A percentile compares a stretch with the other conserved stretches of the same genome.
phyloP scores from a whole-genome alignment of 225 moss, liverwort and hornwort species.

The Thuidium tamariscinum region DNA sequence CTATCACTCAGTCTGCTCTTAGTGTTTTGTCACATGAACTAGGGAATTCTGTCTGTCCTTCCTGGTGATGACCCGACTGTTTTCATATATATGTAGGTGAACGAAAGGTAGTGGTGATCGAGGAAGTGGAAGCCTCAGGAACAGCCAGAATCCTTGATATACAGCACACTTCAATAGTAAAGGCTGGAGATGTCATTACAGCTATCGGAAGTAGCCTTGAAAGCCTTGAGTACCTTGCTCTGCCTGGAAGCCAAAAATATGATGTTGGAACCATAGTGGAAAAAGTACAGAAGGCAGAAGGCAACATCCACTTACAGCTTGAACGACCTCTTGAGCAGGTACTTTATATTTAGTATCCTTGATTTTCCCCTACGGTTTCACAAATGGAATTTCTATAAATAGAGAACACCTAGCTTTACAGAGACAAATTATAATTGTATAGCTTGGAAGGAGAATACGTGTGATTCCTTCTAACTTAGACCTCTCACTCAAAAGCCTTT shows the following conservation, averaged over 20 bases:
- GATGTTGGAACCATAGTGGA: slow-evolving; percentile 36
- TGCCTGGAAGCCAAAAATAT: slow-evolving; percentile 11
- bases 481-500: background rate
- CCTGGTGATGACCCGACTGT: background rate
- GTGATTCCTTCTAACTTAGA: background rate
- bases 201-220: slow-evolving; percentile 33
- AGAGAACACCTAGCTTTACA: background rate
- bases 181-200: slow-evolving; percentile 55
- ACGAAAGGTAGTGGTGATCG: slow-evolving; percentile 32
- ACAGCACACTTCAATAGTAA: slow-evolving; percentile 54
- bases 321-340: slow-evolving; percentile 59
- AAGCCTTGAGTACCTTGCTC: slow-evolving; percentile 48
- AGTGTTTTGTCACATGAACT: background rate
- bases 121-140: slow-evolving; percentile 60
- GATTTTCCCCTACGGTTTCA: background rate
- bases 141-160: slow-evolving; percentile 45
- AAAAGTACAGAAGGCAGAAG: slow-evolving; percentile 38
- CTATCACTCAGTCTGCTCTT: background rate
- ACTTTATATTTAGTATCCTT: background rate
- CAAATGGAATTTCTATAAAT: background rate
- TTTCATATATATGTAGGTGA: slow-evolving; percentile 34
- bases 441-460: background rate
- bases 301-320: slow-evolving; percentile 63
- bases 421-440: background rate
- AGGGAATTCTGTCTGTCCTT: background rate